Base-by-base conservation (phyloP, 768 basidiomycete genomes). In the Mrakia gelida region DNA sequence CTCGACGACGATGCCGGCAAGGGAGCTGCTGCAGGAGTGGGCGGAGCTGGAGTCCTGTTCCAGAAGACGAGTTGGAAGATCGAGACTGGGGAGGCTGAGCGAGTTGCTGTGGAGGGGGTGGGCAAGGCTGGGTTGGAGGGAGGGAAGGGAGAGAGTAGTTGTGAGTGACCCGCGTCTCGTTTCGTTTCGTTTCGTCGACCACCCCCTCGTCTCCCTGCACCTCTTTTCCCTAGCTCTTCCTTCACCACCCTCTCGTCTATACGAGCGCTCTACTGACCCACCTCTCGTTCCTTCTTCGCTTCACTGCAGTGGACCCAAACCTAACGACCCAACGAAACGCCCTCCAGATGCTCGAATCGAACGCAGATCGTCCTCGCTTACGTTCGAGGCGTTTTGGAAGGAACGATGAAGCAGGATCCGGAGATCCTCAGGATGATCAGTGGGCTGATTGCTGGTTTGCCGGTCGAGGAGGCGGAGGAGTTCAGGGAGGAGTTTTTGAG, bases 71-170 rank as follows among this genome's bases (percentile, higher is more conserved):
- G 91, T 5, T 98, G 91, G 85, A 91, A 89, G 71, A 91, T 99
- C 26, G 96, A 98, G 85, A 98, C 96, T 0, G 97, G 96, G 49
- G 97, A 99, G 85, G 97, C 97, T 23, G 97, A 99, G 84, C 90
- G 97, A 56, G 98, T 99, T 80, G 97, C 97, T 8, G 97, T 99
- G 0, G 96, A 98, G 83, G 96, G 94, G 88, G 93, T 93, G 3
- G 92, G 93, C 34, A 90, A 90, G 83, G 92, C 92, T 13, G 92
- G 93, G 70, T 41, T 65, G 45, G 83, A 75, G 38, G 80, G 75
- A 41, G 81, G 73, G 52, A 92, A 89, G 41, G 92, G 90, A 80
- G 91, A 91, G 62, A 92, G 90, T 21, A 92, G 90, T 80, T 86
- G 94, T 94, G 81, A 92, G 87, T 68, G 71, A 49, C 59, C n/a